Conservation (phyloP, 345 rosid genomes). For the Jatropha curcas region DNA sequence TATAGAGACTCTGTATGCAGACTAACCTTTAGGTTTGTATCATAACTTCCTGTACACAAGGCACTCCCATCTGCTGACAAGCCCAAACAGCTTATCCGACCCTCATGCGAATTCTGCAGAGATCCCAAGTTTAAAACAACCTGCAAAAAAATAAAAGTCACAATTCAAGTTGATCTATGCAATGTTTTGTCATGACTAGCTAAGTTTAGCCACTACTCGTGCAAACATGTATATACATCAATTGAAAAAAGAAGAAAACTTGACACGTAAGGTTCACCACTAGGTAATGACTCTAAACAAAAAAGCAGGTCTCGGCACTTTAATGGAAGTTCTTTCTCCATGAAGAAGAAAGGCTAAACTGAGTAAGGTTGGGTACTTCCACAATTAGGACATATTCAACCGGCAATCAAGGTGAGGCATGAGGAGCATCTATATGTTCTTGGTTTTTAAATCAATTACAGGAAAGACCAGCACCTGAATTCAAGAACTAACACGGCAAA, state of each 20-base stretch:
- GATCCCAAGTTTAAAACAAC: slow-evolving; percentile 76
- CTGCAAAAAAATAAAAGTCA: slow-evolving; percentile 40
- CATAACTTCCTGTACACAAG: slow-evolving; percentile 98
- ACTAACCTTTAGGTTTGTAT: slow-evolving; percentile 91
- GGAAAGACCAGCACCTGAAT: neutral
- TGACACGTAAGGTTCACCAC: neutral
- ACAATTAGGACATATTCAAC: neutral
- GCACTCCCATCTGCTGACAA: slow-evolving; percentile 99
- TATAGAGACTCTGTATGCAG: neutral
- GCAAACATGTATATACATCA: neutral
- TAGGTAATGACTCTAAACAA: neutral
- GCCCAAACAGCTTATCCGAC: slow-evolving; percentile 82
- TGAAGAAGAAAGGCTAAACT: neutral
- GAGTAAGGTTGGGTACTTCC: neutral
- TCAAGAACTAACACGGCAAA: neutral
- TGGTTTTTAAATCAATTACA: too few relatives aligned
- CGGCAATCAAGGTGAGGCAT: neutral
- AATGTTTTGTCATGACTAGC: neutral
- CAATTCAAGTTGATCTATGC: slow-evolving; percentile 10
- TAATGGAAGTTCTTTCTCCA: neutral
- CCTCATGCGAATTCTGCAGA: slow-evolving; percentile 75
- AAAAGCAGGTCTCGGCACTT: neutral
- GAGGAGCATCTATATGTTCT: too few relatives aligned
- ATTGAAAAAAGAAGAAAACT: neutral
- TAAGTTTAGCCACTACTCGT: slow-evolving; percentile 6